Evolutionary conservation across 257 asterid species (phyloP), one percentile per base, ranked within the genome.

Genomic region (Perilla frutescens): DNA sequence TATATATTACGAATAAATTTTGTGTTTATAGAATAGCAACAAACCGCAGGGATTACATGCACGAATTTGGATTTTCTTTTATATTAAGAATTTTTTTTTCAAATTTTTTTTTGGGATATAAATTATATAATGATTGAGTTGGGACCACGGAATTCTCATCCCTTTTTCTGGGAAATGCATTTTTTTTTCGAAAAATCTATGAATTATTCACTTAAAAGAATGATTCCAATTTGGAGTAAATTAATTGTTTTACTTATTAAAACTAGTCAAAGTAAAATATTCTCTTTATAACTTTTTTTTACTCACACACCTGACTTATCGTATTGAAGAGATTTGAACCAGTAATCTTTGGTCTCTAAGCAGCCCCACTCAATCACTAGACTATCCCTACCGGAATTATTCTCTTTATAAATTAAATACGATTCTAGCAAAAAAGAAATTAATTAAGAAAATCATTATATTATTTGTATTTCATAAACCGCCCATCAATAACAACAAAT

Each of bases 281-380:
- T 72, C 8, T 72, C 3, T 73, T 8, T 8, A 61, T 37, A 37
- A n/a, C n/a, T n/a, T n/a, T n/a, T n/a, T n/a, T n/a, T n/a, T n/a
- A n/a, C n/a, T n/a, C n/a, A n/a, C n/a, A n/a, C n/a, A n/a, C n/a
- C n/a, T n/a, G n/a, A n/a, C n/a, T n/a, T n/a, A n/a, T n/a, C n/a
- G n/a, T n/a, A n/a, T n/a, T n/a, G n/a, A n/a, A n/a, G n/a, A n/a
- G n/a, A n/a, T n/a, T n/a, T n/a, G n/a, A n/a, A n/a, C n/a, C n/a
- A n/a, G n/a, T n/a, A n/a, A n/a, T n/a, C n/a, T n/a, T n/a, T n/a
- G n/a, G n/a, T n/a, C n/a, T n/a, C n/a, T n/a, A n/a, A n/a, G n/a
- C n/a, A n/a, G n/a, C n/a, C n/a, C n/a, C n/a, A n/a, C n/a, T n/a
- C n/a, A n/a, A n/a, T n/a, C n/a, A n/a, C n/a, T n/a, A n/a, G n/a